phyloP scores from a whole-genome alignment of 2,329 filamentous ascomycete species.

The Penicillium sp. region DNA sequence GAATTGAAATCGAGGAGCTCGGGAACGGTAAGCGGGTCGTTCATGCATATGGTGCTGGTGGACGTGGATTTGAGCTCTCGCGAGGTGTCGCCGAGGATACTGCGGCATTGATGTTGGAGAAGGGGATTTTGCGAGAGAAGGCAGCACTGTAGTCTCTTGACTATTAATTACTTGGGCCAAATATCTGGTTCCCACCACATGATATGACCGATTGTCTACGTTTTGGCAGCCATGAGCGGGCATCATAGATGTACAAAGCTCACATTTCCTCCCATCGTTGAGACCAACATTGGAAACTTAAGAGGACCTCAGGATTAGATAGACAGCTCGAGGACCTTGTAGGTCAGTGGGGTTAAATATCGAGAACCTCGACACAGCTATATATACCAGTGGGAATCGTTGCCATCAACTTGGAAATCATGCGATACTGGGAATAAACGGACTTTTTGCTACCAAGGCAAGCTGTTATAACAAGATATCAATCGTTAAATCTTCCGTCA shows the following conservation, averaged over 20 bases:
- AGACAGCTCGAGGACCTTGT: background rate
- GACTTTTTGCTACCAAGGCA: constrained; percentile 33
- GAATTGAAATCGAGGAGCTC: constrained; percentile 53
- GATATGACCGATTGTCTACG: background rate
- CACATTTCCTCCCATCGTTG: background rate
- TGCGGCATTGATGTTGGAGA: constrained; percentile 38
- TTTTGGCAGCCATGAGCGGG: background rate
- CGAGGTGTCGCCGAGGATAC: constrained; percentile 60
- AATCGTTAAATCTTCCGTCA: constrained; percentile 28
- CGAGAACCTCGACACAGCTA: background rate
- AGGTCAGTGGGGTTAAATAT: background rate
- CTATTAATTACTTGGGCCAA: background rate
- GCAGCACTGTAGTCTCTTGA: background rate
- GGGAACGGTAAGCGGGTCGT: constrained; percentile 35
- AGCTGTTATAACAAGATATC: constrained; percentile 31
- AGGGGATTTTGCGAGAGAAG: constrained; percentile 22
- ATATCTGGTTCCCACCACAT: background rate
- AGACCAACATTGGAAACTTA: background rate
- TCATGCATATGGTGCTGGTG: constrained; percentile 62
- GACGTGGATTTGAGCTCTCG: constrained; percentile 61
- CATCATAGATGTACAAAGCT: background rate
- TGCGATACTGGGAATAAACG: constrained; percentile 21
- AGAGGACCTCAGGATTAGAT: background rate
- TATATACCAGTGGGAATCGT: background rate
- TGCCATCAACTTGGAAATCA: background rate